Evolutionary conservation across 106 monocot genomes (phyloP), one percentile per base, ranked within the genome.

Genomic region (Allium sativum): DNA sequence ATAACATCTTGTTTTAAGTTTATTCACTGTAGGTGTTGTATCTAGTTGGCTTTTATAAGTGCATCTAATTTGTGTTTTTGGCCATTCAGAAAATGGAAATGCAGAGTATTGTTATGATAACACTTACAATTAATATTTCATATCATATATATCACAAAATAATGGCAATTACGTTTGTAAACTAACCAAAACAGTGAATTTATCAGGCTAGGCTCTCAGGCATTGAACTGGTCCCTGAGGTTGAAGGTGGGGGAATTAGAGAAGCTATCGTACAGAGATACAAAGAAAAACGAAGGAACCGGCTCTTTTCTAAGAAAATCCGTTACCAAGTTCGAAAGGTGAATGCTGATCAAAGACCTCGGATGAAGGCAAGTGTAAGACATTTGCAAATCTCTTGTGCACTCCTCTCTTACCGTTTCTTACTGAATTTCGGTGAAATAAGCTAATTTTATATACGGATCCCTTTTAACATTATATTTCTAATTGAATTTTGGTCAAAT

Each of bases 321-420:
- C 74, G 85, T 12, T 93, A 86, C 58, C 80, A 93, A 70, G 86
- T 89, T 51, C 79, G 89, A n/a, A 89, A 89, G 76, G 73, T 68
- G 40, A 94, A 89, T 21, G 85, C 93, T 6, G 89, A 89, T 65
- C 51, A 66, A 44, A 66, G 89, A 22, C 89, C 89, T 12, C 62
- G 89, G 64, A 77, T 75, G 73, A 85, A 89, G 93, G 93, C 78
- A 83, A 86, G 81, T 83, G 75, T 77, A 73, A 80, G 62, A 68
- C 31, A 31, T 64, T 73, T 58, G 8, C 21, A 12, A 19, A 45
- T 13, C 47, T 59, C 15, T 42, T 31, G 5, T 31, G 31, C 31
- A 31, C 10, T 56, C 18, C 52, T 7, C 40, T 14, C 20, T 9
- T 40, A 8, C 14, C 0, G 16, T 45, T 45, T n/a, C 7, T 13